Evolutionary conservation across 495 filamentous ascomycete species (phyloP), one percentile per base, ranked within the genome.

Genomic region (Penicillium fimorum): DNA sequence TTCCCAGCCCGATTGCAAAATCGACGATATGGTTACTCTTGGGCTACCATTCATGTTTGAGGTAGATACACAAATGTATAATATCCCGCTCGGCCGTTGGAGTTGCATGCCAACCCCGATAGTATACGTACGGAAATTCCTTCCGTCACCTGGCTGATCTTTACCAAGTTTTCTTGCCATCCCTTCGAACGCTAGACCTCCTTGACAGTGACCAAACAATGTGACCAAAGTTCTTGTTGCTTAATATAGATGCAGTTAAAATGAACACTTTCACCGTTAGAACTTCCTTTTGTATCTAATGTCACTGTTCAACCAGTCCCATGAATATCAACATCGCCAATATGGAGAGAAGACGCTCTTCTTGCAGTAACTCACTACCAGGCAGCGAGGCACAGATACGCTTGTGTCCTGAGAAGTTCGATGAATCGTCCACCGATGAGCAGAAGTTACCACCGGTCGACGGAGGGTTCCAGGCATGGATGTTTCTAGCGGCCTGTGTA

Each of bases 401-500:
- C 5, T 35, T 49, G 27, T 50, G 37, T 17, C 46, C 38, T 13
- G 55, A 57, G 11, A 57, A 57, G 7, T 45, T 46, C 9, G 55
- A 57, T 13, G 38, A 33, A 12, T 18, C 12, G 3, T 33, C 53
- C 6, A 25, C 18, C 13, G 20, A 56, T 7, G 35, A 38, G 18
- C 24, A 51, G 2, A 43, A 24, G 7, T 25, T 57, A 37, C 40
- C 55, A 32, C 55, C 55, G 4, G 40, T 44, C 8, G 55, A 57
- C 32, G 46, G 55, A 32, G 55, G 55, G 1, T 43, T 57, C 20
- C 55, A 51, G 5, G 55, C 55, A 45, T 57, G 55, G 55, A 50
- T 57, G 55, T 57, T 57, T n/a, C n/a, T 57, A 18, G 30, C 17
- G 37, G 55, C 55, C 22, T 57, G 46, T 45, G 47, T 49, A 18